Evolutionary conservation across 345 rosid genomes (phyloP).

Genomic region (Ceriops zippeliana): DNA sequence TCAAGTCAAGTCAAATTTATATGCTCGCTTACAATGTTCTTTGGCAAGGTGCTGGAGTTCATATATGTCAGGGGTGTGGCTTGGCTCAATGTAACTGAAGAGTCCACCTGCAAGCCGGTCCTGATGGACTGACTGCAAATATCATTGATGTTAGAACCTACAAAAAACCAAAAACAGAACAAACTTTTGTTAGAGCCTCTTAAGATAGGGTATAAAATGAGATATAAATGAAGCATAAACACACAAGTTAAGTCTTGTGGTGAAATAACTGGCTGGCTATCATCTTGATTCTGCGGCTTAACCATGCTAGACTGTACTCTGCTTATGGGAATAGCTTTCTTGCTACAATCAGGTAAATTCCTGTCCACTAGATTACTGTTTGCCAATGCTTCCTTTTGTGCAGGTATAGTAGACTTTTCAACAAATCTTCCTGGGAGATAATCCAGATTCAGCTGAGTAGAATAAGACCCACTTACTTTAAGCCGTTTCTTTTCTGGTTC

Average conservation of each 20-base stretch:
- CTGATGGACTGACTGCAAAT: slow-evolving; percentile 33
- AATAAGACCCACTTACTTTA: slow-evolving; percentile 39
- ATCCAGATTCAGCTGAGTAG: slow-evolving; percentile 34
- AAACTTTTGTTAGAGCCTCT: slow-evolving; percentile 13
- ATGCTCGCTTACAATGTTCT: slow-evolving; percentile 41
- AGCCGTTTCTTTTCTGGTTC: slow-evolving; percentile 70
- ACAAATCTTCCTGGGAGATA: slow-evolving; percentile 23
- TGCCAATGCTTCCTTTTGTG: slow-evolving; percentile 30
- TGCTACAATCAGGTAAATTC: slow-evolving; percentile 22
- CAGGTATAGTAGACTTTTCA: slow-evolving; percentile 27
- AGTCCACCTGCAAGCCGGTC: slow-evolving; percentile 35
- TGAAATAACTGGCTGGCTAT: slow-evolving; percentile 30
- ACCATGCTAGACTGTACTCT: slow-evolving; percentile 30
- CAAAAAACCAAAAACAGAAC: slow-evolving; percentile 6
- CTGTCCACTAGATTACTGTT: slow-evolving; percentile 20
- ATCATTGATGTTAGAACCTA: slow-evolving; percentile 46
- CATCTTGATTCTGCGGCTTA: slow-evolving; percentile 37
- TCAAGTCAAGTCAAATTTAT: background rate
- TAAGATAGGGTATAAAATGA: slow-evolving; percentile 1
- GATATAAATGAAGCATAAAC: background rate
- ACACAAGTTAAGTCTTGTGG: slow-evolving; percentile 27
- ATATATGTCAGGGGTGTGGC: slow-evolving; percentile 25
- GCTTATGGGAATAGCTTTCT: slow-evolving; percentile 30
- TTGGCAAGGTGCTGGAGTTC: slow-evolving; percentile 27
- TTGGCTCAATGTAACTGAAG: slow-evolving; percentile 29